Evolutionary conservation across 179 eudicot genomes (phyloP).

Genomic region (Corrigiola litoralis): DNA sequence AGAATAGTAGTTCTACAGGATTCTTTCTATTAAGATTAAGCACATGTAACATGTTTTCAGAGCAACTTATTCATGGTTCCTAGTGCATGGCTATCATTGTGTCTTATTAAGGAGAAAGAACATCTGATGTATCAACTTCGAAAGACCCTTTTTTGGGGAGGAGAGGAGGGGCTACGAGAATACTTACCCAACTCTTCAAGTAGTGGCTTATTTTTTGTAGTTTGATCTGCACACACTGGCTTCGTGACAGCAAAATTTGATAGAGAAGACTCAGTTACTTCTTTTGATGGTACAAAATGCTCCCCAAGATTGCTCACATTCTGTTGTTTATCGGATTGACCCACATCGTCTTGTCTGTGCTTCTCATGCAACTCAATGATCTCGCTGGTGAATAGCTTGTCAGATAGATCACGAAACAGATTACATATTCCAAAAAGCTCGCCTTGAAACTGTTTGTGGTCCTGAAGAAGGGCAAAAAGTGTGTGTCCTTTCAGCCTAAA

Average conservation of each 20-base stretch:
- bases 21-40: no score
- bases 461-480: slow-evolving; percentile 37
- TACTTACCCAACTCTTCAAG: slow-evolving; percentile 69
- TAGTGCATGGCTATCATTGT: neutral
- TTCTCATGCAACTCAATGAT: slow-evolving; percentile 70
- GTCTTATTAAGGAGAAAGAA: neutral
- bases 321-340: slow-evolving; percentile 20
- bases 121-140: neutral
- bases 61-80: no score
- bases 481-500: neutral
- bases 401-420: slow-evolving; percentile 88
- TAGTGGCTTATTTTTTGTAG: slow-evolving; percentile 31
- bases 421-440: slow-evolving; percentile 93
- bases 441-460: slow-evolving; percentile 86
- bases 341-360: slow-evolving; percentile 32
- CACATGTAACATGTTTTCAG: no score
- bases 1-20: no score
- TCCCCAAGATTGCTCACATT: slow-evolving; percentile 31
- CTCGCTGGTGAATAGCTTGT: slow-evolving; percentile 89
- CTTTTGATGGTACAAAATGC: slow-evolving; percentile 38
- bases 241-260: slow-evolving; percentile 20
- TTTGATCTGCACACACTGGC: slow-evolving; percentile 15
- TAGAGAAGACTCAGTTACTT: slow-evolving; percentile 24
- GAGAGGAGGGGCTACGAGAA: neutral
- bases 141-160: neutral